A percentile compares a stretch with the other conserved stretches of the same genome.
These are phyloP conservation scores for Xylariaceae sp. DNA, from an alignment of 2,329 filamentous ascomycete genomes.

Conservation along the genomic window DNA sequence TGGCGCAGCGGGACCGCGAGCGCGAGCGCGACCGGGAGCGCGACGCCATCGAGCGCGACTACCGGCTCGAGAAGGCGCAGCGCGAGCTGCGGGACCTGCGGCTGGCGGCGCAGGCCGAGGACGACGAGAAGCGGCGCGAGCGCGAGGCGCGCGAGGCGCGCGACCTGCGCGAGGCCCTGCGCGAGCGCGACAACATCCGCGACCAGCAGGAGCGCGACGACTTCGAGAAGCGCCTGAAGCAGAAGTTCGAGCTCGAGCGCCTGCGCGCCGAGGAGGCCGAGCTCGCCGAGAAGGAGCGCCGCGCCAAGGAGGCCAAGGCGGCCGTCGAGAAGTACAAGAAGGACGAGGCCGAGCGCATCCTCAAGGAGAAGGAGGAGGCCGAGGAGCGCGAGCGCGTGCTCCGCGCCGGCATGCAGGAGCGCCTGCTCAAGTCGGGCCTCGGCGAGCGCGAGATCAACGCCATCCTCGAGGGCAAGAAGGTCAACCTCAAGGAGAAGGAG, in stretches of 20 bases:
- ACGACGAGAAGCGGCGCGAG: conserved; percentile 33
- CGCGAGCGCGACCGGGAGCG: conserved; percentile 31
- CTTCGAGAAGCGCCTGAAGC: conserved; percentile 43
- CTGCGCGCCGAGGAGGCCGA: conserved; percentile 38
- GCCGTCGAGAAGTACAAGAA: conserved; percentile 45
- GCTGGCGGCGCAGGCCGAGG: conserved; percentile 30
- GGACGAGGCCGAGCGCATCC: conserved; percentile 38
- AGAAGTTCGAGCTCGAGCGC: conserved; percentile 42
- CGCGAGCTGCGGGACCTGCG: conserved; percentile 36
- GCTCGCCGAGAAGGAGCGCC: conserved; percentile 35
- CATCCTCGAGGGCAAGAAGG: conserved; percentile 37
- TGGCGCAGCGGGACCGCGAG: conserved; percentile 17
- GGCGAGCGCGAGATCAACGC: conserved; percentile 51
- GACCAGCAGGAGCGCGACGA: conserved; percentile 39
- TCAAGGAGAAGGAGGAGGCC: conserved; percentile 39
- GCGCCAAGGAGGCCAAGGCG: conserved; percentile 40
- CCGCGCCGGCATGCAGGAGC: conserved; percentile 47
- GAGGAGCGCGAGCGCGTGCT: conserved; percentile 47
- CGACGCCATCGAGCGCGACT: conserved; percentile 32
- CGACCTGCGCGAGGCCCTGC: conserved; percentile 25
- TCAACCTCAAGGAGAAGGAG: conserved; percentile 46
- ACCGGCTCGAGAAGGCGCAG: conserved; percentile 23
- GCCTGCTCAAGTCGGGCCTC: conserved; percentile 50
- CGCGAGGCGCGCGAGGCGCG: conserved; percentile 33
- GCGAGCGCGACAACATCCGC: conserved; percentile 26